Conservation (phyloP, 331 rosid species). For the Malus hybrid region DNA sequence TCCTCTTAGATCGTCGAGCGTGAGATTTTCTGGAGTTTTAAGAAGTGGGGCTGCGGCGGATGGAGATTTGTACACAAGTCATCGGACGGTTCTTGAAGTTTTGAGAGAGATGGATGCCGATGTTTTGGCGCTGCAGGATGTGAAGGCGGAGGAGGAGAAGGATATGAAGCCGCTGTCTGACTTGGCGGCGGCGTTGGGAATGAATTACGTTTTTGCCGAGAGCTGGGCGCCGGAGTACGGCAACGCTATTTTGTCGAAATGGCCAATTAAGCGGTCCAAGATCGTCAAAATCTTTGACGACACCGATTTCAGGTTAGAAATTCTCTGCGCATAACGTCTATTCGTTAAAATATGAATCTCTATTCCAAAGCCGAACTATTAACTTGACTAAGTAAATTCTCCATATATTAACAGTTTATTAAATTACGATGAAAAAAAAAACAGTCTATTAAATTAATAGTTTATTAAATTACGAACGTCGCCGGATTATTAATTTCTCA, state of each 20-base stretch:
- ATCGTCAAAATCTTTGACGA: constrained; percentile 63
- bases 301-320: constrained; percentile 65
- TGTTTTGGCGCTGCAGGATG: constrained; percentile 80
- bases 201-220: constrained; percentile 83
- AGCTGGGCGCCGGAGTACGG: constrained; percentile 99
- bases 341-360: too few species aligned
- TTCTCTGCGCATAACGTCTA: too few species aligned
- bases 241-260: constrained; percentile 76
- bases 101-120: constrained; percentile 80
- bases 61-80: constrained; percentile 13
- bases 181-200: constrained; percentile 69
- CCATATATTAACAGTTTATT: too few species aligned
- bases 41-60: constrained; percentile 1
- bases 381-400: too few species aligned
- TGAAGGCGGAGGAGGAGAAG: constrained; percentile 93
- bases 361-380: too few species aligned
- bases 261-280: constrained; percentile 74
- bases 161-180: constrained; percentile 89
- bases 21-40: constrained; percentile 12
- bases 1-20: constrained; percentile 14
- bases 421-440: too few species aligned
- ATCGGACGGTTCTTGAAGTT: constrained; percentile 60
- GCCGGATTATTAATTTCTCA: too few species aligned
- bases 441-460: too few species aligned
- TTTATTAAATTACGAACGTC: too few species aligned